Evolutionary conservation across 768 basidiomycete genomes (phyloP), one percentile per base, ranked within the genome.

Genomic region (Pleurotus citrinopileatus): DNA sequence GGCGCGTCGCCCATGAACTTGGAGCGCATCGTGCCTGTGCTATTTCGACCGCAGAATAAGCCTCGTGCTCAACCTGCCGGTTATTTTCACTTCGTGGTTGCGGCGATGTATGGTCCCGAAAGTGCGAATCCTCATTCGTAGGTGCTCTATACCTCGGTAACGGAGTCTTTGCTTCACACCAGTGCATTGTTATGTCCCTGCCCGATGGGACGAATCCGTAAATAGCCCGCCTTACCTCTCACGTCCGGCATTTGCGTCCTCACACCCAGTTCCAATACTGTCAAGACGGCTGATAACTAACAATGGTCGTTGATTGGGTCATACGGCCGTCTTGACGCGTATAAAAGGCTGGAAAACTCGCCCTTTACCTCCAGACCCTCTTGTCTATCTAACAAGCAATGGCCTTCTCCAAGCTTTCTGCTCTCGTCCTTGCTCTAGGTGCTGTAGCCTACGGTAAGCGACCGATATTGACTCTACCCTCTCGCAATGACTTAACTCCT

Each of bases 371-470:
- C 19, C 34, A 50, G 48, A 50, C 48, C 25, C 36, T 32, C 26
- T 32, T 34, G 48, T 22, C 48, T 27, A 46, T 27, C 26, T 4
- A 23, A 34, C 36, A n/a, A n/a, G 12, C 40, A 40, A 53, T 53
- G 52, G 52, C 52, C 23, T 53, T 53, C 38, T 19, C 25, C 22
- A 43, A 42, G 26, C 40, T 42, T 22, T 53, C 52, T 26, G 37
- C 52, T 20, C 23, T 53, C 26, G 52, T 53, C 52, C 32, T 53
- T n/a, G 52, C 38, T 13, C 28, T 53, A 20, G 52, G 52, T 43
- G 26, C 52, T 12, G 27, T 53, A 9, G 48, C 48, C 20, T 37
- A 19, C n/a, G 48, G 48, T 50, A n/a, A 36, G n/a, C n/a, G n/a
- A n/a, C 23, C 26, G 29, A 34, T 25, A 2, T 40, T 19, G 13